Percentiles rank a stretch among this genome's conserved stretches.
Conservation (phyloP, 2,329 filamentous ascomycete species). For the Cladosporium colombiae region DNA sequence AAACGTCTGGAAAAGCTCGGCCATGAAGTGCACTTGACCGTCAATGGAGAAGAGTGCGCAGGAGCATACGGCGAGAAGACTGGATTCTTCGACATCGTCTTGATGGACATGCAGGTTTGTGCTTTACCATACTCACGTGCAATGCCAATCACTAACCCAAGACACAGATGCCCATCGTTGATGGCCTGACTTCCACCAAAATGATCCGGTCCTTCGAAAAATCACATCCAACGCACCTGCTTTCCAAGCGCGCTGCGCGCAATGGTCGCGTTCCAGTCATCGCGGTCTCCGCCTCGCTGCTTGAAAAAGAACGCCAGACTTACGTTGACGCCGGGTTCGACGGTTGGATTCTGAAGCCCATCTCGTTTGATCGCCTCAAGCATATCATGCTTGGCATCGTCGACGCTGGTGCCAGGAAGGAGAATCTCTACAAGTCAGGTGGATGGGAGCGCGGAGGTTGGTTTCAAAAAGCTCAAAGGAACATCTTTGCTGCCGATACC, state of each 20-base stretch:
- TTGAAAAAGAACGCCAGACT: slow-evolving; percentile 66
- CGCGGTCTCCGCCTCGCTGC: slow-evolving; percentile 79
- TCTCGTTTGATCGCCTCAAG: slow-evolving; percentile 75
- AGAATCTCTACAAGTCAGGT: slow-evolving; percentile 69
- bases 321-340: slow-evolving; percentile 83
- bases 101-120: slow-evolving; percentile 88
- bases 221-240: slow-evolving; percentile 48
- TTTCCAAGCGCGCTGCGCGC: slow-evolving; percentile 60
- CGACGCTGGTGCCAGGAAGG: slow-evolving; percentile 57
- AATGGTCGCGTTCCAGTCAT: slow-evolving; percentile 78
- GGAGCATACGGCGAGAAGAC: slow-evolving; percentile 66
- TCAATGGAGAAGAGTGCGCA: slow-evolving; percentile 85
- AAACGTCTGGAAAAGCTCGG: slow-evolving; percentile 78
- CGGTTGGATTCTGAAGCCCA: slow-evolving; percentile 87
- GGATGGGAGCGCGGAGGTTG: slow-evolving; percentile 86
- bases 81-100: slow-evolving; percentile 69
- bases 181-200: slow-evolving; percentile 78
- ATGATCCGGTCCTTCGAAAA: slow-evolving; percentile 77
- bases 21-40: slow-evolving; percentile 69
- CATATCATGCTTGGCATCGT: slow-evolving; percentile 69
- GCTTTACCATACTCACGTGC: not conserved
- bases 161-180: slow-evolving; percentile 83
- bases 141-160: slow-evolving; percentile 22
- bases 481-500: slow-evolving; percentile 42
- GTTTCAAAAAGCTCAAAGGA: slow-evolving; percentile 58